Evolutionary conservation across 2,329 filamentous ascomycete species (phyloP).

Genomic region (Microsporum audouinii): DNA sequence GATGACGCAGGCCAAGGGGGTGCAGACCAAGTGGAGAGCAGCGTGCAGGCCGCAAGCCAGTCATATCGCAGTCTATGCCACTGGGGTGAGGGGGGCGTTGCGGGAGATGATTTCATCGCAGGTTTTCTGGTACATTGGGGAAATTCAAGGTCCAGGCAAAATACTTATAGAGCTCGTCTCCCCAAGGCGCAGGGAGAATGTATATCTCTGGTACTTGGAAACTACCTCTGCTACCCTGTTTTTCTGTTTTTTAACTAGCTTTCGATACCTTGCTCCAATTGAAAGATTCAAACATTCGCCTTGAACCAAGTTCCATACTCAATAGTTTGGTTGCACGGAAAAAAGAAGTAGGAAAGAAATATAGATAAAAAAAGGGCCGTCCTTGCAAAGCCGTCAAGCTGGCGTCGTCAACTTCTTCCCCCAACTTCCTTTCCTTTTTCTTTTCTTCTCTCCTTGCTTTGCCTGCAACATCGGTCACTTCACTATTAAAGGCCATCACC

Average conservation of each 20-base stretch:
- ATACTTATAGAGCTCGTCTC: constrained; percentile 1
- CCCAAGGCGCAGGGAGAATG: background rate
- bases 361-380: background rate
- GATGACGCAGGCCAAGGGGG: constrained; percentile 2
- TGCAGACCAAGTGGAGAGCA: background rate
- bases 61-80: background rate
- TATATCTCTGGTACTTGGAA: background rate
- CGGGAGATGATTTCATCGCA: constrained; percentile 3
- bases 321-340: background rate
- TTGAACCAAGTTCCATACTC: background rate
- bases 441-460: constrained; percentile 3
- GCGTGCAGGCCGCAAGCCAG: background rate
- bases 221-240: background rate
- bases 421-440: constrained; percentile 3
- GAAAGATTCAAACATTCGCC: background rate
- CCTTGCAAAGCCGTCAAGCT: background rate
- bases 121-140: background rate
- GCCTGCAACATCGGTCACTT: background rate
- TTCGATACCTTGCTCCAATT: background rate
- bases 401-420: background rate
- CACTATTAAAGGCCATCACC: background rate
- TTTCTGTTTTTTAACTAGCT: background rate
- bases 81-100: background rate
- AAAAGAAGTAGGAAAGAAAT: background rate
- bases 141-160: background rate